Percentiles rank a stretch among this genome's conserved stretches.
Evolutionary conservation across 2,329 filamentous ascomycete genomes (phyloP).

Genomic region (Sporothrix brunneoviolacea): DNA sequence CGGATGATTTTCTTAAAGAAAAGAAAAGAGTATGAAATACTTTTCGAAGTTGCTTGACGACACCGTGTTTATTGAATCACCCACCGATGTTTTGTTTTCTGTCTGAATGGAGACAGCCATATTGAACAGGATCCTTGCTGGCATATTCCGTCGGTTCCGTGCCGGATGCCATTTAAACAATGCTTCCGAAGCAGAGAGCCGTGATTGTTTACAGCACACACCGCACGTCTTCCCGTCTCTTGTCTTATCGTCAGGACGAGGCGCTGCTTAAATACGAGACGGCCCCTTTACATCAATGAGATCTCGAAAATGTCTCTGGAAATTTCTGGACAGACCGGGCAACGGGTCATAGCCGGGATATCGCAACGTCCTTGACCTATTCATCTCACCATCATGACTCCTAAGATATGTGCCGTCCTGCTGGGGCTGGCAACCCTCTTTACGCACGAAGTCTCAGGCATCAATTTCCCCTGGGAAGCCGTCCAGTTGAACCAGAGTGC

Average conservation of each 20-base stretch:
- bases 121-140: neutral
- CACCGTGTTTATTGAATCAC: no score
- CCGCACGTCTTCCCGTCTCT: no score
- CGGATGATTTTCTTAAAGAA: no score
- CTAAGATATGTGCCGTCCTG: neutral
- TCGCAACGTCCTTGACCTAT: no score
- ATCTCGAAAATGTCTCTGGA: no score
- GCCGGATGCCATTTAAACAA: neutral
- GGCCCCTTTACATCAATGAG: no score
- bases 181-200: neutral
- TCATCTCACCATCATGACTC: neutral
- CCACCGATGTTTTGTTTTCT: neutral
- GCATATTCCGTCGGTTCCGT: neutral
- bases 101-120: neutral
- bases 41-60: no score
- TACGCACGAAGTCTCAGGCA: neutral
- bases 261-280: neutral
- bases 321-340: no score
- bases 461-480: constrained; percentile 13
- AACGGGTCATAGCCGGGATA: no score
- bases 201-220: neutral
- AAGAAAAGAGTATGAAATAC: no score
- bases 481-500: constrained; percentile 6
- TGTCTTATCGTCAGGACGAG: neutral
- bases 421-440: neutral